Evolutionary conservation across 225 moss, liverwort and hornwort species (phyloP), one percentile per base, ranked within the genome.

Genomic region (Pseudoscleropodium purum): DNA sequence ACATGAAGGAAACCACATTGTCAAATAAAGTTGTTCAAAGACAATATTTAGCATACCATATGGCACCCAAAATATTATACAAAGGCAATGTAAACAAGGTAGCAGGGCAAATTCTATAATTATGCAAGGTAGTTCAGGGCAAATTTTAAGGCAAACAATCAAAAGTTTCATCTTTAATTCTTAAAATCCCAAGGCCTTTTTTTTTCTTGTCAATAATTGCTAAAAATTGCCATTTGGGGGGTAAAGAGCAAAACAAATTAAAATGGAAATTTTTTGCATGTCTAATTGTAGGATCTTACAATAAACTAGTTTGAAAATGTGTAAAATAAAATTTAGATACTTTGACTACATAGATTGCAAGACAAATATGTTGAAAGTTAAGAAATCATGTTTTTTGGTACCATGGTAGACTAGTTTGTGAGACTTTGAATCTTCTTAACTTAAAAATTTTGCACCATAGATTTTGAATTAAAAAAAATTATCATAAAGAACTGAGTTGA

Each of bases 121-220:
- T 29, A 24, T 29, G 3, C 2, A 43, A 43, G 10, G 43, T 14
- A 8, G 5, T 16, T 73, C 1, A 43, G 2, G 2, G 16, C 5
- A 43, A 43, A 7, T 43, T 72, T 74, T 18, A 30, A 18, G 30
- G 45, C 9, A 73, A 73, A 43, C 9, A 74, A 74, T 0, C 2
- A 3, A 9, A 47, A 47, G 30, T 18, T 45, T 74, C 45, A 4
- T 18, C 30, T 26, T 39, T 20, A 5, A 41, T 5, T 1, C 9
- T 7, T 1, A 25, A 6, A 25, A 7, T 25, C 3, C 0, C 1
- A 13, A 24, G n/a, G 13, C 1, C 2, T 13, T 39, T 13, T n/a
- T 39, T 24, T 39, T 70, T n/a, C n/a, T 7, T 0, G 0, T 12
- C 23, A n/a, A n/a, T 23, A 69, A 13, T 0, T 24, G 1, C 1